Evolutionary conservation across 192 early-diverging fungal species (phyloP), one percentile per base, ranked within the genome.

Genomic region (Backusella liffmaniae): DNA sequence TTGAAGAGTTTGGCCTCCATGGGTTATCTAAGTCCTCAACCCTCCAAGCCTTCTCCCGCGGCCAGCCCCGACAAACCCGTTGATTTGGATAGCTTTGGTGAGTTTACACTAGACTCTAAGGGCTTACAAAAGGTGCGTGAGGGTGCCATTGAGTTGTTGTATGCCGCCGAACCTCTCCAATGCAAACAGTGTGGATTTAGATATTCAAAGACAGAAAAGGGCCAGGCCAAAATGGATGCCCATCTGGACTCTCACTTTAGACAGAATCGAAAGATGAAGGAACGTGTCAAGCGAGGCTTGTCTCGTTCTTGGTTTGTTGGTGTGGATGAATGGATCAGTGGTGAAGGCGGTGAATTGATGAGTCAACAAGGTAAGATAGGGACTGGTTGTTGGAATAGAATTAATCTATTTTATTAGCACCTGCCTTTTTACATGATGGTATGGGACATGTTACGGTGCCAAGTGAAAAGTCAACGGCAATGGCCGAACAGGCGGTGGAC

Each of bases 171-270:
- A 1, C 89, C 92, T 6, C 80, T 91, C 29, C 92, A 95, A 79
- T 99, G 97, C 84, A 90, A 92, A 65, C 97, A 99, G 85, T 99
- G 97, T 81, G 97, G 95, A 0, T 89, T 90, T 78, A 91, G 97
- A 26, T 96, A 91, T 62, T 80, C 87, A 4, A 89, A 88, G 39
- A 85, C 87, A 8, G 88, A 85, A 16, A 86, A 86, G 44, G 95
- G 94, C 2, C 85, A 91, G 73, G 83, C 84, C 29, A 90, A 91
- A 73, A 93, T 96, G 89, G 88, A 90, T 70, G 84, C 87, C 49
- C 97, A 99, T 82, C 72, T 99, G 37, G 96, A 99, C 76, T 97
- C 95, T 90, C 97, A 99, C 84, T 99, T 98, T 82, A 87, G 97
- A 37, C 94, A 96, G 83, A 99, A 99, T 81, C 85, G 93, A 66